Evolutionary conservation across 176 grass and related monocot genomes (phyloP), one percentile per base, ranked within the genome.

Genomic region (Rhipidocladum racemiflorum): DNA sequence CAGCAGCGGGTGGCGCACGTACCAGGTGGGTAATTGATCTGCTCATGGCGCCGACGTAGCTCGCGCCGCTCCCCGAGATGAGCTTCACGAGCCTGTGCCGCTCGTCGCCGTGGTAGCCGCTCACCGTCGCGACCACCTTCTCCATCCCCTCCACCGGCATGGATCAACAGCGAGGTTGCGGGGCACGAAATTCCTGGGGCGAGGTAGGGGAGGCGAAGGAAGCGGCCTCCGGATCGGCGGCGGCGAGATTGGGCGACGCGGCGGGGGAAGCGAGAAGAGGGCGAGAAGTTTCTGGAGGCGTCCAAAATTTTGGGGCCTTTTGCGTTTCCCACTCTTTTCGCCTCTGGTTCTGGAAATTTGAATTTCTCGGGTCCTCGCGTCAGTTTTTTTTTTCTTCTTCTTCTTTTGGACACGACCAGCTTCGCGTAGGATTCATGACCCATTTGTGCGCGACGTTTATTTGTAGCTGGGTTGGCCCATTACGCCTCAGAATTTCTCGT

Each of bases 41-140:
- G 70, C 83, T 90, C 95, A 97, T 94, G 24, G 86, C 60, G 1
- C 90, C 95, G 14, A 93, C 86, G 71, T 93, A 97, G 90, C 68
- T 97, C 34, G 95, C 95, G 16, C 95, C 92, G 43, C 86, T 73
- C 67, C 84, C 86, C 36, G 90, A 57, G 64, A 98, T 98, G 84
- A 98, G 95, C 88, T 95, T 98, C 60, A 98, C 85, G 35, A 98
- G 90, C 78, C 83, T 91, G 81, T 95, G 94, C 79, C 95, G 80
- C 72, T 86, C 86, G 1, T 72, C 70, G 38, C 92, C 95, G 64
- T 94, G 90, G 87, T 98, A 98, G 4, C 95, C 92, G 34, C 95
- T 98, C 21, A 98, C 95, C 20, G 95, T 92, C n/a, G 90, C 92
- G 50, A 98, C 49, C 59, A 98, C 95, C 18, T 42, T 73, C 14